A percentile compares a stretch with the other conserved stretches of the same genome.
Evolutionary conservation across 1,284 basidiomycete genomes (phyloP).

Genomic region (Naganishia albida): DNA sequence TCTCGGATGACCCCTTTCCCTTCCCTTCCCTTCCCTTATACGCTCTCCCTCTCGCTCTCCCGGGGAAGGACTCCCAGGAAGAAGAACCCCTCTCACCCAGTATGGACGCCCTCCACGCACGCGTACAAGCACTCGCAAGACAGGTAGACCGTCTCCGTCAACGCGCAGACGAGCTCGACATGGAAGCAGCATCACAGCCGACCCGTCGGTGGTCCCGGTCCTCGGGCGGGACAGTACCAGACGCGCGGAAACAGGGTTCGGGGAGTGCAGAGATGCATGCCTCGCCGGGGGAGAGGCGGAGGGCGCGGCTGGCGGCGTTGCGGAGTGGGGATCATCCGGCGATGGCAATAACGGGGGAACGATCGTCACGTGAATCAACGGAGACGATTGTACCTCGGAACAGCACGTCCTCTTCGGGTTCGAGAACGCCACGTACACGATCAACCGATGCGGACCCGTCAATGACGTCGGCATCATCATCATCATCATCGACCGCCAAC

Average conservation of each 20-base stretch:
- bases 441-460: no score
- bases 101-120: constrained; percentile 17
- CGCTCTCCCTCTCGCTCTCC: not conserved
- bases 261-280: constrained; percentile 23
- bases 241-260: not conserved
- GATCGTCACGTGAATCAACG: no score
- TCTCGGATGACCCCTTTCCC: not conserved
- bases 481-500: no score
- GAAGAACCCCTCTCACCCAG: not conserved
- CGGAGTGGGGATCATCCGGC: no score
- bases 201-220: not conserved
- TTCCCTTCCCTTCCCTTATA: not conserved
- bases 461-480: no score
- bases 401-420: no score
- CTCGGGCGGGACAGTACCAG: not conserved
- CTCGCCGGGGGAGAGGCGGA: not conserved
- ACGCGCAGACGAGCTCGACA: constrained; percentile 26
- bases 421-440: no score
- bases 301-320: constrained; percentile 3
- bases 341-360: no score
- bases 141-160: constrained; percentile 20
- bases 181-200: not conserved
- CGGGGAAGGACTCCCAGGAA: no score
- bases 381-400: no score
- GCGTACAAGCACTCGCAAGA: constrained; percentile 17